Evolutionary conservation across 2,329 filamentous ascomycete genomes (phyloP).

Genomic region (Talaromyces verruculosus): DNA sequence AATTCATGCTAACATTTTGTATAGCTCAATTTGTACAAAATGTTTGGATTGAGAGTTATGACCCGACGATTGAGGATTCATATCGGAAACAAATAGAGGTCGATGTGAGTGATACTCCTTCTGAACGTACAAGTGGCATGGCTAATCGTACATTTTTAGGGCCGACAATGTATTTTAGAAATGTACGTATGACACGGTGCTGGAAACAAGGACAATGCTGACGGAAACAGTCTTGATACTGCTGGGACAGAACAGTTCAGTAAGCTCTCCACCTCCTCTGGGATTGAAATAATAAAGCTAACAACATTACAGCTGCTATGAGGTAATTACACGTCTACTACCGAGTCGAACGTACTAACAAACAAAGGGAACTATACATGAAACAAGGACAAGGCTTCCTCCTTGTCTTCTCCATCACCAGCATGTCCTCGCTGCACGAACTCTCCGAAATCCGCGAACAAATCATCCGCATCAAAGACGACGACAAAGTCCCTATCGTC

Average conservation of each 20-base stretch:
- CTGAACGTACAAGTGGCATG: background rate
- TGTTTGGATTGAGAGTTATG: conserved; percentile 90
- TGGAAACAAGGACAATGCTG: conserved; percentile 19
- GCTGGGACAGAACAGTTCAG: conserved; percentile 92
- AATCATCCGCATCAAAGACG: conserved; percentile 87
- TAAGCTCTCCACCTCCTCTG: conserved; percentile 49
- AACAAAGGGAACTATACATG: conserved; percentile 78
- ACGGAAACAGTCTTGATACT: conserved; percentile 68
- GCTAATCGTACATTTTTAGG: conserved; percentile 56
- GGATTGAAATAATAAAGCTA: background rate
- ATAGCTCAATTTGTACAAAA: conserved; percentile 89
- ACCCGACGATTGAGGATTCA: conserved; percentile 84
- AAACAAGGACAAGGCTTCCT: conserved; percentile 90
- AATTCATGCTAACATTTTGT: background rate
- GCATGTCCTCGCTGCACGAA: conserved; percentile 77
- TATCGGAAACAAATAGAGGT: conserved; percentile 87
- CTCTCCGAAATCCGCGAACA: conserved; percentile 79
- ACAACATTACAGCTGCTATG: conserved; percentile 52
- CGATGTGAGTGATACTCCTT: conserved; percentile 64
- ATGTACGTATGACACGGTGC: conserved; percentile 61
- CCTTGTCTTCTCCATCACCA: conserved; percentile 89
- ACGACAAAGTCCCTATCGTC: conserved; percentile 80
- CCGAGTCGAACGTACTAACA: conserved; percentile 18
- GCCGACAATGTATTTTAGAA: conserved; percentile 83
- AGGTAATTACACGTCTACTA: conserved; percentile 44